Evolutionary conservation across 2,329 filamentous ascomycete species (phyloP), one percentile per base, ranked within the genome.

Genomic region (Fusarium nurragi): DNA sequence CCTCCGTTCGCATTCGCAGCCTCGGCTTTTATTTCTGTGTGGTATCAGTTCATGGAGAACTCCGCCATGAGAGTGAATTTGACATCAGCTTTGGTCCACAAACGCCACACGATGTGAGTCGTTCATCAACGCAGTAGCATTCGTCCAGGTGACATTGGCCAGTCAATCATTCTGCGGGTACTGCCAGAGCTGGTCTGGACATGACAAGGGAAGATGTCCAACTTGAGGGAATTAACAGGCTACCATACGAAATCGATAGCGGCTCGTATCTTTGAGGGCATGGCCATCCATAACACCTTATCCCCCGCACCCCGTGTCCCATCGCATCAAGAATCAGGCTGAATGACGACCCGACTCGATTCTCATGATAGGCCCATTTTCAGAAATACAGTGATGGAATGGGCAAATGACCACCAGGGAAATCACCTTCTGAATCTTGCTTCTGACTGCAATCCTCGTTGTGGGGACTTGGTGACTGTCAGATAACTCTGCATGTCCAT

Each of bases 211-310:
- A 56, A 43, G 48, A 67, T 66, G 34, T 43, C 58, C 39, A 43
- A 28, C 43, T 39, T 64, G 59, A 64, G 64, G 48, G 64, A 66
- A 66, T 67, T 64, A 60, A 49, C 49, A 43, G 63, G 60, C 50
- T 61, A 22, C 52, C 63, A 66, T 60, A 66, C 63, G 63, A 66
- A 53, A 30, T 37, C 44, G 19, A 52, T 43, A 47, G 57, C 52
- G 52, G 46, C 47, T 67, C 63, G 58, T 66, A 66, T 66, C 49
- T 62, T 44, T 60, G 46, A 37, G 30, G 26, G 21, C 14, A 9
- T 34, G 32, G 7, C 51, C 48, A 43, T 52, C 45, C 48, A 37
- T 22, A 49, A 32, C 46, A 52, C 26, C 39, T 43, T 46, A 28
- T 66, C 54, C 59, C 58, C 63, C 47, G 60, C 63, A 55, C 47